A percentile compares a stretch with the other conserved stretches of the same genome.
These are phyloP conservation scores for Daldinia decipiens DNA, from an alignment of 495 filamentous ascomycete species.

Conservation along the genomic window DNA sequence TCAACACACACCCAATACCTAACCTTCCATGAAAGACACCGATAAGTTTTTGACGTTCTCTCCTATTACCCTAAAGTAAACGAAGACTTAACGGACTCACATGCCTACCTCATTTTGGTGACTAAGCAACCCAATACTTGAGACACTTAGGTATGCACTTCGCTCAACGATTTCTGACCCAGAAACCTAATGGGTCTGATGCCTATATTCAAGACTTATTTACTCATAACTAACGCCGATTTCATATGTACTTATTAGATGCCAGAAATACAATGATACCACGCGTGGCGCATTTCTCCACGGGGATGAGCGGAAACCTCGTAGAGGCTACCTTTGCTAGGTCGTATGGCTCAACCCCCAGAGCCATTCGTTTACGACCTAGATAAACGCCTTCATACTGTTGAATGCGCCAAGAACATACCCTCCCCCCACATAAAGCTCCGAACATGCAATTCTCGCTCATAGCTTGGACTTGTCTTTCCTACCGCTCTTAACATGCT, in stretches of 20 bases:
- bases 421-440: not conserved
- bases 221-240: not conserved
- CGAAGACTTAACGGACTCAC: no score
- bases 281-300: not conserved
- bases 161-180: not conserved
- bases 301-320: not conserved
- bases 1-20: not conserved
- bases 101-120: no score
- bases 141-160: not conserved
- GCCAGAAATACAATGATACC: not conserved
- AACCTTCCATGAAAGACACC: no score
- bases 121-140: no score
- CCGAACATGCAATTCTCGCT: not conserved
- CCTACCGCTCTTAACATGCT: conserved; percentile 54
- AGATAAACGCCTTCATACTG: not conserved
- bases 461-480: conserved; percentile 57
- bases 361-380: not conserved
- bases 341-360: not conserved
- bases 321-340: not conserved
- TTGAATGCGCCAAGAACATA: not conserved
- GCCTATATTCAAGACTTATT: not conserved
- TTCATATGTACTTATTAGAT: not conserved
- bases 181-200: not conserved
- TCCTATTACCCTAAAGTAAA: no score
- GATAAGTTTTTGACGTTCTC: no score